These are phyloP conservation scores for Hebeloma cylindrosporum DNA, from an alignment of 768 basidiomycete species.

Conservation along the genomic window DNA sequence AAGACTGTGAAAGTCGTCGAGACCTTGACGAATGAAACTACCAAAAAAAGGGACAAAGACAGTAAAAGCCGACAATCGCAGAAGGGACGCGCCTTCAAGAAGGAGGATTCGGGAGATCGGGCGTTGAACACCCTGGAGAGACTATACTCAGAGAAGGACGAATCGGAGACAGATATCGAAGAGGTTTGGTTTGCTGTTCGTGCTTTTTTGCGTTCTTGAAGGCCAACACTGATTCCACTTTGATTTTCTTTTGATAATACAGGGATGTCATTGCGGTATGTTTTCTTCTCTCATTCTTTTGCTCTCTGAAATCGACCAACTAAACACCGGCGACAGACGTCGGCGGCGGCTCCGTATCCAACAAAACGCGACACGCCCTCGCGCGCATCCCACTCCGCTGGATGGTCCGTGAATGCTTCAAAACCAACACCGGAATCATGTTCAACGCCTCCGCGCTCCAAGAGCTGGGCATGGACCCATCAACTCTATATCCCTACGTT, in stretches of 20 bases:
- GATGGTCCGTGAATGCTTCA: slow-evolving; percentile 76
- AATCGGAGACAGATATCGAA: slow-evolving; percentile 40
- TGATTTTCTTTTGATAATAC: slow-evolving; percentile 1
- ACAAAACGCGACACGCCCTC: slow-evolving; percentile 46
- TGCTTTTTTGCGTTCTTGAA: slow-evolving; percentile 1
- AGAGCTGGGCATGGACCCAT: slow-evolving; percentile 49
- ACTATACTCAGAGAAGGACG: slow-evolving; percentile 28
- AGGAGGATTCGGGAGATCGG: slow-evolving; percentile 26
- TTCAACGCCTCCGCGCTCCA: slow-evolving; percentile 50
- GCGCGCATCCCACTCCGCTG: slow-evolving; percentile 59
- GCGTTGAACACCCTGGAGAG: slow-evolving; percentile 31
- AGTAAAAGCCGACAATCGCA: neutral
- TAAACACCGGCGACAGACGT: slow-evolving; percentile 37
- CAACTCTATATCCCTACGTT: slow-evolving; percentile 45
- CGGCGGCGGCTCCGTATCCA: slow-evolving; percentile 56
- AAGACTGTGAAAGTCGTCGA: too few relatives aligned
- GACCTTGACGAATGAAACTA: neutral
- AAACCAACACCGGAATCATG: slow-evolving; percentile 57
- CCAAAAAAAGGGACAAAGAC: slow-evolving; percentile 2
- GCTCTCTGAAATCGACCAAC: neutral
- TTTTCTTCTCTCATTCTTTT: neutral
- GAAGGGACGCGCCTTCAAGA: neutral
- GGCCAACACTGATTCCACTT: neutral
- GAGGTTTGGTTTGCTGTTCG: slow-evolving; percentile 69
- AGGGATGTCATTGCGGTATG: slow-evolving; percentile 50